Evolutionary conservation across 495 filamentous ascomycete species (phyloP).

Genomic region (Neurospora sp.): DNA sequence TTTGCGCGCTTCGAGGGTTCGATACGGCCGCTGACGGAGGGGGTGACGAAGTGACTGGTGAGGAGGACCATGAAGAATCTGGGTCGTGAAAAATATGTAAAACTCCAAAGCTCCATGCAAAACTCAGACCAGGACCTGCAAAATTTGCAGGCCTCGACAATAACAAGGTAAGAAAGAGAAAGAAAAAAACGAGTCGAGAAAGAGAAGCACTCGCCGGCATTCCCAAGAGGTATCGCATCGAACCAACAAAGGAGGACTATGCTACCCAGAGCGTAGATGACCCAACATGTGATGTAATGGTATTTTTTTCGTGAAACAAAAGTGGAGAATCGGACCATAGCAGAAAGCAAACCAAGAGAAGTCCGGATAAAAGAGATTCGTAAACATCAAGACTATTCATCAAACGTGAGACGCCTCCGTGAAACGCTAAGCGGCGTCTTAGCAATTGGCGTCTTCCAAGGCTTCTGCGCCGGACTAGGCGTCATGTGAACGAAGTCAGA

Average conservation of each 20-base stretch:
- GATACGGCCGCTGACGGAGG: neutral
- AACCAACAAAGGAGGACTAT: neutral
- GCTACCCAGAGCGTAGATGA: neutral
- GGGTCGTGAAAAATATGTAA: neutral
- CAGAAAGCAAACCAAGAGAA: neutral
- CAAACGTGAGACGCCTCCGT: conserved; percentile 35
- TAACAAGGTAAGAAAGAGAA: neutral
- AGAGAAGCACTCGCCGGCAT: neutral
- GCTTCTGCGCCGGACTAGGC: conserved; percentile 82
- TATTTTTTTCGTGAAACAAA: conserved; percentile 1
- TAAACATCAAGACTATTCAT: conserved; percentile 21
- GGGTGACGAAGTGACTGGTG: neutral
- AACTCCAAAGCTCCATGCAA: neutral
- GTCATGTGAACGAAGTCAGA: conserved; percentile 96
- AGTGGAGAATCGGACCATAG: neutral
- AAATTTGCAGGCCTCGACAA: neutral
- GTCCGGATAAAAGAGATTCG: neutral
- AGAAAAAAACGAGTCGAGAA: neutral
- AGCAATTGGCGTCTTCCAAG: conserved; percentile 60
- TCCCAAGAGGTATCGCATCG: neutral
- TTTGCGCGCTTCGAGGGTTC: neutral
- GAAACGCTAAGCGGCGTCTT: conserved; percentile 34
- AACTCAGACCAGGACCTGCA: neutral
- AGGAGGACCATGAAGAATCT: neutral
- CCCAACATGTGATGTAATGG: neutral